phyloP scores from a whole-genome alignment of 2,329 filamentous ascomycete species.

The Chaetothyriales sp. region DNA sequence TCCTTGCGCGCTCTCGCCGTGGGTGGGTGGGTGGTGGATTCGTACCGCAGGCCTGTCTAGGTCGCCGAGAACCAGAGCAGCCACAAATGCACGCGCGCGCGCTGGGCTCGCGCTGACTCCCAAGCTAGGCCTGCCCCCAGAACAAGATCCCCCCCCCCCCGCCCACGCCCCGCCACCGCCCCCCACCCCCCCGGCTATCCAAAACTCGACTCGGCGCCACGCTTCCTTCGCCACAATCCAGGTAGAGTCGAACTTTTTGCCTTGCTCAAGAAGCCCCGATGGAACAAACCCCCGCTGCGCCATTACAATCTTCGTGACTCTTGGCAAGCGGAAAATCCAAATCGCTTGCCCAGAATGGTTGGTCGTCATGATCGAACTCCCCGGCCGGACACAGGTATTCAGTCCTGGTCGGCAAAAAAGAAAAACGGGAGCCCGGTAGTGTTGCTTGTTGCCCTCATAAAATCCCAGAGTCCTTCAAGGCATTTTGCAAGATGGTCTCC shows the following conservation, averaged over 20 bases:
- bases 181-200: background rate
- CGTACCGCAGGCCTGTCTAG: background rate
- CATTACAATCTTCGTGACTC: background rate
- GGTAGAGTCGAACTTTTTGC: background rate
- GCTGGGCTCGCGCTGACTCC: background rate
- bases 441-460: constrained; percentile 41
- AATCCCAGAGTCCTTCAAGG: constrained; percentile 94
- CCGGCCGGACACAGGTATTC: background rate
- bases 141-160: too few relatives aligned
- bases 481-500: constrained; percentile 96
- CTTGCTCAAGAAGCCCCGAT: background rate
- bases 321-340: background rate
- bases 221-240: background rate
- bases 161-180: too few relatives aligned
- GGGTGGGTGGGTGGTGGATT: background rate
- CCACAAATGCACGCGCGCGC: background rate
- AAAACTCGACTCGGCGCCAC: background rate
- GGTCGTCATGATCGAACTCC: background rate
- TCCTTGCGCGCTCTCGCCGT: background rate
- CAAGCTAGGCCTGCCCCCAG: background rate
- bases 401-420: background rate
- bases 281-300: background rate
- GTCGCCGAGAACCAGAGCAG: background rate
- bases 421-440: background rate
- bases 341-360: background rate